Conservation (phyloP, 73 alveolate genomes). For the Symbiodinium pilosum region DNA sequence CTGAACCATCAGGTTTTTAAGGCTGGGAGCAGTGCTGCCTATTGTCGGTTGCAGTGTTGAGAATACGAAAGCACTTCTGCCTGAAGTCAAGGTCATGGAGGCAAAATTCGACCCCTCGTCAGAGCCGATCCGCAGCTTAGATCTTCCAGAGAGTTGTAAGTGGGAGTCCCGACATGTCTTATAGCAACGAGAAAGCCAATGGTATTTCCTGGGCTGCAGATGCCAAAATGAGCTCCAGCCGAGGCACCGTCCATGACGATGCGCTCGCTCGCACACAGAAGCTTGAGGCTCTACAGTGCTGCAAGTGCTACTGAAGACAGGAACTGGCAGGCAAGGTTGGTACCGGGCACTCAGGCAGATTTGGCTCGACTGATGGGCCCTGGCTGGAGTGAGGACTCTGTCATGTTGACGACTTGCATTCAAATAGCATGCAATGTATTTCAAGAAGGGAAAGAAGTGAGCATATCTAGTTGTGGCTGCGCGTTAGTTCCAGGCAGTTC, state of each 20-base stretch:
- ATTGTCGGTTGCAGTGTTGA: neutral
- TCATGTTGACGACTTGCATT: no score
- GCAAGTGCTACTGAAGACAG: no score
- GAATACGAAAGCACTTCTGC: neutral
- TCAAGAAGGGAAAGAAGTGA: no score
- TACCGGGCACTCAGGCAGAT: no score
- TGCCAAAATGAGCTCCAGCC: no score
- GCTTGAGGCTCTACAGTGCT: neutral
- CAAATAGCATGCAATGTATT: no score
- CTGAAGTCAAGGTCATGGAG: neutral
- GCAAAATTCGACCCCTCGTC: neutral
- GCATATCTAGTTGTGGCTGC: no score
- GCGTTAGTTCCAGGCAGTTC: no score
- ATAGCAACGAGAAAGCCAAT: no score
- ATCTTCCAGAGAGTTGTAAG: neutral
- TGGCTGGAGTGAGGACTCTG: conserved; percentile 38
- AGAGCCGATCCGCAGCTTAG: neutral
- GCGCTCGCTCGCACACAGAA: conserved; percentile 19
- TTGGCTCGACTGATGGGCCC: conserved; percentile 55
- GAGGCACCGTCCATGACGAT: conserved; percentile 42
- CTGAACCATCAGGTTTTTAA: conserved; percentile 35
- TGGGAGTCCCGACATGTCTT: no score
- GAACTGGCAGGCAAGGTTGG: no score
- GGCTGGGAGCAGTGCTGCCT: neutral
- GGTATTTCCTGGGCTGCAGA: no score